phyloP scores from a whole-genome alignment of 2,329 filamentous ascomycete genomes.

The Scleromitrula shiraiana region DNA sequence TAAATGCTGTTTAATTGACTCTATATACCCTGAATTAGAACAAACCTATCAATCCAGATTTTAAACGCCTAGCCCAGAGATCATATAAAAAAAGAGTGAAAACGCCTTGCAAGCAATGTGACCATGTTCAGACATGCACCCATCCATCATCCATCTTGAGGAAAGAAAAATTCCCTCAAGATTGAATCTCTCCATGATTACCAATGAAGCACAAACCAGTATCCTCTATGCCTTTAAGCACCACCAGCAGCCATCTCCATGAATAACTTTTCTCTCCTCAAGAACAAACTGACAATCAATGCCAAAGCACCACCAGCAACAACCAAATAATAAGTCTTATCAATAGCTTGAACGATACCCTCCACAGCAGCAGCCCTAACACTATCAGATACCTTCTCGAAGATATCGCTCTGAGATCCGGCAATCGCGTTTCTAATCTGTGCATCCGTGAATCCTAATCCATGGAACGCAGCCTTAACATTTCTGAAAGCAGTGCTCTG shows the following conservation, averaged over 20 bases:
- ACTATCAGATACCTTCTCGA: constrained; percentile 7
- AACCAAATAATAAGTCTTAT: constrained; percentile 23
- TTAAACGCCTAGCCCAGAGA: no score
- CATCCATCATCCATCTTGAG: no score
- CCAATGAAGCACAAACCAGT: no score
- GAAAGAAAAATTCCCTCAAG: no score
- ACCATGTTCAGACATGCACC: no score
- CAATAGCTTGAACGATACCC: constrained; percentile 25
- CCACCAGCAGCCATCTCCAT: constrained; percentile 8
- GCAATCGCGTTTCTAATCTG: constrained; percentile 23
- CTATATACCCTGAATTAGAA: no score
- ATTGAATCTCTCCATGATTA: no score
- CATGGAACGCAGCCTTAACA: constrained; percentile 19
- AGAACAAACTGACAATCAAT: constrained; percentile 20
- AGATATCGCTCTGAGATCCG: constrained; percentile 10
- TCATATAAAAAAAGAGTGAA: no score
- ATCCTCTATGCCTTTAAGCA: no score
- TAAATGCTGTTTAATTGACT: no score
- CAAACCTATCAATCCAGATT: no score
- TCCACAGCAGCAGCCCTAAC: constrained; percentile 18
- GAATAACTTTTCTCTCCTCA: constrained; percentile 24
- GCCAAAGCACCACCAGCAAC: constrained; percentile 24
- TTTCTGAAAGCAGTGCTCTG: constrained; percentile 27
- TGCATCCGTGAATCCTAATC: constrained; percentile 12
- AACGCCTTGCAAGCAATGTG: no score